Percentiles rank a stretch among this genome's conserved stretches.
These are phyloP conservation scores for Heterobasidion occidentale DNA, from an alignment of 1,284 basidiomycete genomes.

Conservation along the genomic window DNA sequence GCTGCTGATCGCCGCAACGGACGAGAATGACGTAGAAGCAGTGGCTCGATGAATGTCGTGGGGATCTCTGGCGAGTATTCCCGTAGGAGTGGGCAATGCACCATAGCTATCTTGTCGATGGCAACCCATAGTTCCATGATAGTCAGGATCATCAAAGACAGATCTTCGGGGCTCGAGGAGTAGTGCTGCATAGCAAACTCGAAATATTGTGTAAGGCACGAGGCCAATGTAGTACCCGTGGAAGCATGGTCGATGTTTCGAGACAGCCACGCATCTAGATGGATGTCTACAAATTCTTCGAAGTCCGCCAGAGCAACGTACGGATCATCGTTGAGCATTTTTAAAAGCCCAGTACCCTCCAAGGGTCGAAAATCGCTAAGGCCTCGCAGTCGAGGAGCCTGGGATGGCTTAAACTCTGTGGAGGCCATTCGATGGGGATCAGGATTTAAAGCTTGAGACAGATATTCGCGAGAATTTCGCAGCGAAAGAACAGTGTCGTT, in stretches of 20 bases:
- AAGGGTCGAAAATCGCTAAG: not conserved
- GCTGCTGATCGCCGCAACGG: conserved; percentile 19
- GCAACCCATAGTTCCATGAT: conserved; percentile 35
- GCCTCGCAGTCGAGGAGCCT: not conserved
- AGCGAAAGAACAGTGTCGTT: too few relatives aligned
- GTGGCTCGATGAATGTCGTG: conserved; percentile 22
- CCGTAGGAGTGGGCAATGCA: conserved; percentile 24
- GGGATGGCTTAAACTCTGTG: not conserved
- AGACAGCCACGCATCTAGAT: conserved; percentile 7
- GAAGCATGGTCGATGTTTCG: not conserved
- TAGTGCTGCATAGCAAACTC: conserved; percentile 7
- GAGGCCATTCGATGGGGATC: not conserved
- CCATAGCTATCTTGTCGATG: conserved; percentile 29
- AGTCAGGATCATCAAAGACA: conserved; percentile 35
- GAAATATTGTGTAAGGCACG: conserved; percentile 20
- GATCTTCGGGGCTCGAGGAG: conserved; percentile 27
- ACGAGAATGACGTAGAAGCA: conserved; percentile 27
- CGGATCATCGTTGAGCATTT: not conserved
- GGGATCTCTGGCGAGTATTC: conserved; percentile 40
- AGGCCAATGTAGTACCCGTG: conserved; percentile 12
- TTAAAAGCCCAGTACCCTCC: not conserved
- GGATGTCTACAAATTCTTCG: conserved; percentile 1
- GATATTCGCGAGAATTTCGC: not conserved
- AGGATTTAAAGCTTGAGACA: not conserved
- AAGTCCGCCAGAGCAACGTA: conserved; percentile 1